Evolutionary conservation across 805 yeast species (phyloP).

Genomic region (Ogataea neopini): DNA sequence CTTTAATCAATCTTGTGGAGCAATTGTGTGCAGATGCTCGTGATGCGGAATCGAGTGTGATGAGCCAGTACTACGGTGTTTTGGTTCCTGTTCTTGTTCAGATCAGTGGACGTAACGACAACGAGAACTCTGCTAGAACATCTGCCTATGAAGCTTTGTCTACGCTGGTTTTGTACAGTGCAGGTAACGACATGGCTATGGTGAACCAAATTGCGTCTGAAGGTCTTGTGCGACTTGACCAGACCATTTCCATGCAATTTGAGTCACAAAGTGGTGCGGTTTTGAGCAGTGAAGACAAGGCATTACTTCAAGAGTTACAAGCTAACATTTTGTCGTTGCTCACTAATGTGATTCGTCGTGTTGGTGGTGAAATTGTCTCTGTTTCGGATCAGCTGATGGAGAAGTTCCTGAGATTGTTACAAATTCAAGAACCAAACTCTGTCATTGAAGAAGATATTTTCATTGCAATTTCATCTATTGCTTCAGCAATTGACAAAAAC

Average conservation of each 20-base stretch:
- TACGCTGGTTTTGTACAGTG: constrained; percentile 72
- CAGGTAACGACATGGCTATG: constrained; percentile 65
- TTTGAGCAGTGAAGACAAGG: constrained; percentile 62
- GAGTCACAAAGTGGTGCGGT: constrained; percentile 30
- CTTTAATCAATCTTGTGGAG: constrained; percentile 87
- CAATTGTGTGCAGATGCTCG: constrained; percentile 65
- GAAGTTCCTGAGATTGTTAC: constrained; percentile 71
- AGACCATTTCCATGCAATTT: constrained; percentile 64
- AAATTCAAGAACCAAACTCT: constrained; percentile 57
- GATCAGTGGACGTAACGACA: constrained; percentile 71
- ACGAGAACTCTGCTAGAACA: constrained; percentile 85
- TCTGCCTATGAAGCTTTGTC: constrained; percentile 96
- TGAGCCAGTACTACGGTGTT: constrained; percentile 72
- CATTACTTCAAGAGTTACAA: constrained; percentile 85
- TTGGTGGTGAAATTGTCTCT: constrained; percentile 58
- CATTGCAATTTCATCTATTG: constrained; percentile 87
- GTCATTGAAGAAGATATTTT: constrained; percentile 90
- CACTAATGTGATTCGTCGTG: constrained; percentile 82
- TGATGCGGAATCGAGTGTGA: constrained; percentile 51
- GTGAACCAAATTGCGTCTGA: constrained; percentile 76
- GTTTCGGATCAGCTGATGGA: constrained; percentile 88
- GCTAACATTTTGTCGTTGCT: constrained; percentile 74
- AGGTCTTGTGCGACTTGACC: constrained; percentile 69
- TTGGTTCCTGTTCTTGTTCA: constrained; percentile 70
- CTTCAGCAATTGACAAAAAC: constrained; percentile 70